Evolutionary conservation across 495 filamentous ascomycete species (phyloP).

Genomic region (Neurospora cerealis): DNA sequence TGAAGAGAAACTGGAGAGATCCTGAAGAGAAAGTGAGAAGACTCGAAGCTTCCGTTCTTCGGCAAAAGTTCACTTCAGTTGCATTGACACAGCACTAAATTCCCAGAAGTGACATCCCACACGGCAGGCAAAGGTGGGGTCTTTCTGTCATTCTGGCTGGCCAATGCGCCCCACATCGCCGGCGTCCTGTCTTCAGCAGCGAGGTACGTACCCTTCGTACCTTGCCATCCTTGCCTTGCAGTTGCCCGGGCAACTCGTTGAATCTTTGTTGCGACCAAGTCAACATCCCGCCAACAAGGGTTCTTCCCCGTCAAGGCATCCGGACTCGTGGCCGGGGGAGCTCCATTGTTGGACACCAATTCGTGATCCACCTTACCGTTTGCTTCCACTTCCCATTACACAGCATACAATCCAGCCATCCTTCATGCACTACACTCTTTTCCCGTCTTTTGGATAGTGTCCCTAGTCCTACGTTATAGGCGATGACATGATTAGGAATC

Average conservation of each 20-base stretch:
- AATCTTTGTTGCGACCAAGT: neutral
- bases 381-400: neutral
- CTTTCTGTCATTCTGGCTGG: neutral
- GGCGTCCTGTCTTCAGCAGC: neutral
- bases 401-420: neutral
- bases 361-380: neutral
- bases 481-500: slow-evolving; percentile 20
- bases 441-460: slow-evolving; percentile 6
- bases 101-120: neutral
- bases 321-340: neutral
- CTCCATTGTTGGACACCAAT: neutral
- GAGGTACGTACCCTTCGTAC: neutral
- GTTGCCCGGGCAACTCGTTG: neutral
- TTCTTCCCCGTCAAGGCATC: neutral
- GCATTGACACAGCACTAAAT: neutral
- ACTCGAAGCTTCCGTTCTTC: neutral
- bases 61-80: neutral
- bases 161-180: neutral
- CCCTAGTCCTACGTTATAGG: slow-evolving; percentile 2
- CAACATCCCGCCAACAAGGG: neutral
- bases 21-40: neutral
- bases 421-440: neutral
- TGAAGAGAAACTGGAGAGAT: neutral
- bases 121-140: neutral
- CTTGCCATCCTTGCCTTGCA: neutral